A percentile compares a stretch with the other conserved stretches of the same genome.
These are phyloP conservation scores for Chenopodium berlandieri DNA, from an alignment of 148 eudicot species.

Conservation along the genomic window DNA sequence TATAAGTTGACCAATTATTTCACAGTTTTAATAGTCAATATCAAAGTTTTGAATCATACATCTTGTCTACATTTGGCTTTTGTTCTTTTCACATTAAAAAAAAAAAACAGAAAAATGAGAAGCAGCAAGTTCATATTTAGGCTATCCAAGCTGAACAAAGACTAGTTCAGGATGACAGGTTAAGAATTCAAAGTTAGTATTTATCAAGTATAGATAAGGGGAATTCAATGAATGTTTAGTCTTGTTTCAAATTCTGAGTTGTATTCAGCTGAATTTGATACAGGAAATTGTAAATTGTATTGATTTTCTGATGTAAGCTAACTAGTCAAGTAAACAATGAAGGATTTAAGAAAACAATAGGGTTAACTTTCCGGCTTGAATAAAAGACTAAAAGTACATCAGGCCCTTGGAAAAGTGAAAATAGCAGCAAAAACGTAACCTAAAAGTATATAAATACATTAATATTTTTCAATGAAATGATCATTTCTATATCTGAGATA, in stretches of 20 bases:
- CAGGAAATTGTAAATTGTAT: background rate
- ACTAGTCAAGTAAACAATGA: background rate
- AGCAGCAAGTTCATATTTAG: no score
- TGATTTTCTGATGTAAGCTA: background rate
- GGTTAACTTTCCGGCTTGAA: background rate
- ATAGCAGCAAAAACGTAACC: background rate
- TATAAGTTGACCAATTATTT: background rate
- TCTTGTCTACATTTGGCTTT: background rate
- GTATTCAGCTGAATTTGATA: background rate
- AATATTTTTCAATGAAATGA: conserved; percentile 7
- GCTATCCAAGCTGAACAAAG: no score
- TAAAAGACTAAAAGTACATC: background rate
- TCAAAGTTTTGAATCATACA: no score
- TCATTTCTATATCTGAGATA: conserved; percentile 20
- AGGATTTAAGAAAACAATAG: background rate
- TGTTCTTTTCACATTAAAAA: no score
- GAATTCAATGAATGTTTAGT: background rate
- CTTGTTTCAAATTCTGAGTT: background rate
- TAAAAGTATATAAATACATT: background rate
- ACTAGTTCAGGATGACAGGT: no score
- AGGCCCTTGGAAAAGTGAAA: background rate
- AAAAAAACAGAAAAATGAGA: no score
- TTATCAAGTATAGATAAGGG: no score
- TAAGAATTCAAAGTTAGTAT: no score
- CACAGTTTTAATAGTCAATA: background rate